A percentile compares a stretch with the other conserved stretches of the same genome.
Evolutionary conservation across 345 rosid species (phyloP).

Genomic region (Hibiscus mutabilis): DNA sequence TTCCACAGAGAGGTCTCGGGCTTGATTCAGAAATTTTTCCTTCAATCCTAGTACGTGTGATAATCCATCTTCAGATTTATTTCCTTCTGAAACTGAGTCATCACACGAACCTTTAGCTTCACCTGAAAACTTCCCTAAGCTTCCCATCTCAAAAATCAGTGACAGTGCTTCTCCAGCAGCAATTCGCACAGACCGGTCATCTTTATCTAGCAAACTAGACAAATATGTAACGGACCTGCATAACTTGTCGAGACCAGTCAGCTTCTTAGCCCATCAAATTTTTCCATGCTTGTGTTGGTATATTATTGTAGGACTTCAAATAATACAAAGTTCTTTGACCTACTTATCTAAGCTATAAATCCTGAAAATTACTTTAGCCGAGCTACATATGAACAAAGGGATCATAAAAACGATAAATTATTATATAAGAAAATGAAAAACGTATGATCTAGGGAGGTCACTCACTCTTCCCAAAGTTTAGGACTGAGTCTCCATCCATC

Average conservation of each 20-base stretch:
- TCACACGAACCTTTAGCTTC: conserved; percentile 17
- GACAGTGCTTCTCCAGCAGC: conserved; percentile 94
- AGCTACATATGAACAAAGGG: too few relatives aligned
- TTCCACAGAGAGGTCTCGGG: conserved; percentile 38
- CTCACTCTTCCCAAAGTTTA: conserved; percentile 83
- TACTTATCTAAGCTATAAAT: not conserved
- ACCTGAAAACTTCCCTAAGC: conserved; percentile 55
- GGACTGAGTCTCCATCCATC: conserved; percentile 44
- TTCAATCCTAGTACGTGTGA: too few relatives aligned
- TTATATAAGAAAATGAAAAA: not conserved
- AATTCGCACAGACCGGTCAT: conserved; percentile 82
- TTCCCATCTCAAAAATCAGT: conserved; percentile 62
- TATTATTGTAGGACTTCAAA: too few relatives aligned
- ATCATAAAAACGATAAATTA: not conserved
- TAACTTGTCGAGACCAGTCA: not conserved
- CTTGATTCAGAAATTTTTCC: conserved; percentile 52
- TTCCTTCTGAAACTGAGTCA: conserved; percentile 23
- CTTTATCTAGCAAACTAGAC: conserved; percentile 67
- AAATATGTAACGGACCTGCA: conserved; percentile 69
- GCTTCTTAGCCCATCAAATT: not conserved
- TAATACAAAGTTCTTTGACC: too few relatives aligned
- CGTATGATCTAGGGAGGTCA: not conserved
- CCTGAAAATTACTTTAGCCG: too few relatives aligned
- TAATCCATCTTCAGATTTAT: conserved; percentile 6
- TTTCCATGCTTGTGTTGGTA: not conserved